Base-by-base conservation (phyloP, 2,329 filamentous ascomycete species). In the Ascochyta fabae region DNA sequence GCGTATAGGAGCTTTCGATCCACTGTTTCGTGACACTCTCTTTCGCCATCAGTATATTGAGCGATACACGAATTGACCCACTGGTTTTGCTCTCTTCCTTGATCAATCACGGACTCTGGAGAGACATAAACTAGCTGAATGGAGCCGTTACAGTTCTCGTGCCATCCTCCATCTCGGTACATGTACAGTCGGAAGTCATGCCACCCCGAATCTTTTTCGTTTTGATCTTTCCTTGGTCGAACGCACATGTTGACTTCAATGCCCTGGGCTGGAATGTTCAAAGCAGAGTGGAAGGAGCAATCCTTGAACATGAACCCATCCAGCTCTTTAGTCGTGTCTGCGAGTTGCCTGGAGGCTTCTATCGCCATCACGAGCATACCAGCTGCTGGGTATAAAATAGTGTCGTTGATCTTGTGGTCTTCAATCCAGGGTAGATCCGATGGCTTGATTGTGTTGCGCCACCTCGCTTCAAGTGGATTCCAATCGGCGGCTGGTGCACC, bases 401-500 rank as follows among this genome's bases (percentile, higher is more conserved):
- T 65, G 1, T 46, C 47, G 3, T 59, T 13, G 15, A 61, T 16
- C 13, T 26, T 27, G 22, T 61, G 58, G 23, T 50, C 58, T 1
- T 13, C 1, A 3, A 59, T 2, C 58, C 58, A 61, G 2, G 47
- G 47, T 8, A 59, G 42, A 22, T 67, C 64, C 1, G 53, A 43
- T 3, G 50, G 7, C 23, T 50, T 33, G 6, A 71, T 40, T n/a
- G 53, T 39, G 26, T 67, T 59, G 10, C 63, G 48, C 67, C 67
- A 71, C n/a, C 62, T 19, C 9, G 65, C 61, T 40, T 70, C 64
- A 3, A 50, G 12, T 4, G 48, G 48, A 22, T 58, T 63, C 53
- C 41, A 61, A 34, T 62, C 58, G 7, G 41, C 33, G 15, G 54
- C 53, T 1, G 42, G 55, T 2, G 49, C 47, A 3, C 66, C 66